Evolutionary conservation across 345 rosid genomes (phyloP), one percentile per base, ranked within the genome.

Genomic region (Citrus inodora): DNA sequence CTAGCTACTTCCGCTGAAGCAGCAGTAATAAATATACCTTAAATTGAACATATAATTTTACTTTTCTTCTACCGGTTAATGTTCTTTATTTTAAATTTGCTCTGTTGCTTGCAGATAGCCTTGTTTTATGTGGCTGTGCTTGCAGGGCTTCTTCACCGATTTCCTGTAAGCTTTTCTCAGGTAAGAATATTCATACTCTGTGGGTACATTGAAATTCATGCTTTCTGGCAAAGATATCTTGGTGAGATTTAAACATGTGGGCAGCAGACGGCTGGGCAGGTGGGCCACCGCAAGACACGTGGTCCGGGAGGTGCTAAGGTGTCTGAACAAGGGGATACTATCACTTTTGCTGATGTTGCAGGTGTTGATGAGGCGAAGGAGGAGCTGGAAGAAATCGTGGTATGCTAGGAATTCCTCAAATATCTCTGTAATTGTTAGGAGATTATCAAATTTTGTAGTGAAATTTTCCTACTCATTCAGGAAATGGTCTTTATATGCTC

Each of bases 291-390:
- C 51, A 94, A 94, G 71, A 77, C 97, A 63, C 88, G 93, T 73
- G 91, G 94, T 76, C 70, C 93, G 62, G 87, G 84, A 74, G 88
- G 91, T 78, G 79, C 88, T 27, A 90, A 91, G 85, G 89, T 77
- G n/a, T 74, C 93, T 38, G 95, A 87, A 28, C 94, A 88, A 77
- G 95, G 94, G 73, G 98, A 90, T 80, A 68, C 85, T 60, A 90
- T 96, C 72, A 92, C 93, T 73, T 96, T 96, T 89, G 93, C 98
- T 72, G 99, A 96, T 77, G 97, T 96, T 80, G 99, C 98, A 38
- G 98, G 98, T 77, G 92, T 94, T 28, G 98, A 96, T 87, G 99
- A 94, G 83, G 99, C 99, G 17, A 96, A 92, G 86, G 99, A 96
- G 85, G 99, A 96, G 88, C 87, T 96, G 37, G 97, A 96, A 87